Evolutionary conservation across 2,329 filamentous ascomycete species (phyloP).

Genomic region (Aspergillus japonicus): DNA sequence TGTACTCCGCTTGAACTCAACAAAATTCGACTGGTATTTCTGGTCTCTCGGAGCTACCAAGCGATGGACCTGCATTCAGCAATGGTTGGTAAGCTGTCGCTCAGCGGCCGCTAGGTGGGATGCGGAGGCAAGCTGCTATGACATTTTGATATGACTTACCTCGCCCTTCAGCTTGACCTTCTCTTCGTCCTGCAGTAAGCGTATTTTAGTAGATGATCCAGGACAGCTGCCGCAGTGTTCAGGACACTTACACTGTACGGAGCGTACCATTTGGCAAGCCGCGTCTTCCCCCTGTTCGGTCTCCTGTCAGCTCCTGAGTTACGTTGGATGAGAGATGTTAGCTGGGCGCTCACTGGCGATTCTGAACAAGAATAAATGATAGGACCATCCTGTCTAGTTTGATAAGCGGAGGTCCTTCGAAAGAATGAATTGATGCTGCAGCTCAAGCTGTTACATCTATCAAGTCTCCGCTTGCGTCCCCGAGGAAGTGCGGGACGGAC

Average conservation of each 20-base stretch:
- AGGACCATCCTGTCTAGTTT: constrained; percentile 55
- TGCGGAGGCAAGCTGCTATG: not conserved
- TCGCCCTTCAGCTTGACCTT: constrained; percentile 99
- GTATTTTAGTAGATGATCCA: not conserved
- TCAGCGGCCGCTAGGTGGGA: not conserved
- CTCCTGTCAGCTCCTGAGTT: constrained; percentile 20
- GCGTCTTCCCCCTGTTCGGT: constrained; percentile 81
- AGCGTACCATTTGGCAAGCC: constrained; percentile 97
- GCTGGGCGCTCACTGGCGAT: constrained; percentile 66
- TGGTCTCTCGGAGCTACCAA: constrained; percentile 97
- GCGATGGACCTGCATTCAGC: constrained; percentile 71
- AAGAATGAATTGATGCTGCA: not conserved
- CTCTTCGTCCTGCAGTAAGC: constrained; percentile 70
- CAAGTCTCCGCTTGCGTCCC: constrained; percentile 25
- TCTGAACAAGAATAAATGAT: constrained; percentile 87
- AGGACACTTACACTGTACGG: constrained; percentile 70
- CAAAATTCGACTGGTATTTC: constrained; percentile 99
- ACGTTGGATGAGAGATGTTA: not conserved
- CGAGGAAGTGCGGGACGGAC: constrained; percentile 26
- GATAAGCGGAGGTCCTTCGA: constrained; percentile 13
- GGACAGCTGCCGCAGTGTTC: not conserved
- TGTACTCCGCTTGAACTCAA: constrained; percentile 71
- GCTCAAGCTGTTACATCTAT: not conserved
- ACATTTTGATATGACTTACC: constrained; percentile 49
- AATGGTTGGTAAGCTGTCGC: constrained; percentile 9